Evolutionary conservation across 805 yeast genomes (phyloP), one percentile per base, ranked within the genome.

Genomic region (Wickerhamiella kurtzmanii): DNA sequence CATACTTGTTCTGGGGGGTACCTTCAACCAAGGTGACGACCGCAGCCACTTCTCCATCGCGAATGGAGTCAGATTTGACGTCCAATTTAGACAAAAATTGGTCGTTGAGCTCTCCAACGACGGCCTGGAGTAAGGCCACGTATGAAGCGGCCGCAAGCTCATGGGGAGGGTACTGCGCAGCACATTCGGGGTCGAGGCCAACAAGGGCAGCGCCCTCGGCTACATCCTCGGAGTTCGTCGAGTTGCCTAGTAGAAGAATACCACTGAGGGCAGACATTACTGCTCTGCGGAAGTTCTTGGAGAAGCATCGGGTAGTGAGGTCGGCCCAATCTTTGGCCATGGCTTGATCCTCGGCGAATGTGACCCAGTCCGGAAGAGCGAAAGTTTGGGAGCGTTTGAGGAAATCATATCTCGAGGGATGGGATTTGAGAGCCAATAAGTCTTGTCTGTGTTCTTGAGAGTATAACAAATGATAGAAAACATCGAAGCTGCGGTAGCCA

Each of bases 121-220:
- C 61, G 2, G 58, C 55, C 25, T 56, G 53, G 22, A 67, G 51
- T 4, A 67, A 58, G 1, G 66, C 51, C 2, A 50, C 51, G 48
- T 66, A 67, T 0, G 67, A 51, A 0, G 67, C 60, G 1, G 55
- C 48, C 22, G 67, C 58, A 25, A 67, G 58, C 47, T 63, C 60
- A 11, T 56, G 57, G 1, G 61, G 41, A 4, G 62, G 50, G 37
- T 60, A 55, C 22, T 52, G 48, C 4, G 56, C 46, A 32, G 56
- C 60, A 6, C 50, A 44, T 11, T 41, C 43, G 2, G 64, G 66
- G 41, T 63, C 63, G 9, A 67, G 57, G 20, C 70, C 70, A 28
- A 67, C 56, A 13, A 67, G 52, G 2, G 66, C 55, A 0, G 71
- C 70, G 19, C 71, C 71, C 22, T 65, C 70, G n/a, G 66, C 64